Percentiles rank a stretch among this genome's conserved stretches.
Conservation (phyloP, 1,284 basidiomycete genomes). For the Pseudozyma sp. region DNA sequence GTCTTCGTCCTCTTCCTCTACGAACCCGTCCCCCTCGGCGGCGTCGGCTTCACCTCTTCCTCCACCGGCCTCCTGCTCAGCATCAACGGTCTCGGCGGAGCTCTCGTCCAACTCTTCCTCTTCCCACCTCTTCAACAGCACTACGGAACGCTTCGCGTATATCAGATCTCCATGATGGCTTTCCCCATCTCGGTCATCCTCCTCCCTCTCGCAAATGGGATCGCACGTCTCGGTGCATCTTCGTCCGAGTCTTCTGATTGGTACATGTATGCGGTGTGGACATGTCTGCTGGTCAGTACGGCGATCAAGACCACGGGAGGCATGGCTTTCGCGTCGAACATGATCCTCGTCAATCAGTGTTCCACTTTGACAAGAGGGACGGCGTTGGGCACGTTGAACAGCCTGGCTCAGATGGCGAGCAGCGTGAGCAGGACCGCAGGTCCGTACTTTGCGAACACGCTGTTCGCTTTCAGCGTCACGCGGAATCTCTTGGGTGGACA, state of each 20-base stretch:
- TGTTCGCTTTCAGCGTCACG: slow-evolving; percentile 48
- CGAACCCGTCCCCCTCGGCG: slow-evolving; percentile 45
- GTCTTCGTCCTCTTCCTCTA: slow-evolving; percentile 55
- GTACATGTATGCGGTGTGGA: slow-evolving; percentile 11
- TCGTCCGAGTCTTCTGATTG: neutral
- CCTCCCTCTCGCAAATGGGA: slow-evolving; percentile 61
- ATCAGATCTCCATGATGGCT: slow-evolving; percentile 61
- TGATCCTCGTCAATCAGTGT: slow-evolving; percentile 55
- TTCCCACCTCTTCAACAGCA: slow-evolving; percentile 68
- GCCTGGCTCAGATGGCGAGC: slow-evolving; percentile 45
- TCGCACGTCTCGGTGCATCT: slow-evolving; percentile 35
- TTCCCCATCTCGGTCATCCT: slow-evolving; percentile 65
- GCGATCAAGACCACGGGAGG: slow-evolving; percentile 18
- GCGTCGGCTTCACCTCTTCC: slow-evolving; percentile 36
- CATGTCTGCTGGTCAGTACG: slow-evolving; percentile 14
- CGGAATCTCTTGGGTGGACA: slow-evolving; percentile 46
- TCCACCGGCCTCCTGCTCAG: slow-evolving; percentile 58
- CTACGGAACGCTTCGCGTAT: slow-evolving; percentile 66
- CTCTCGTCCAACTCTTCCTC: slow-evolving; percentile 64
- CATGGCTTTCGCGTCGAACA: slow-evolving; percentile 43
- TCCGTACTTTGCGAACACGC: slow-evolving; percentile 43
- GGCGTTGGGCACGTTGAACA: slow-evolving; percentile 49
- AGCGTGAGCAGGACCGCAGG: slow-evolving; percentile 44
- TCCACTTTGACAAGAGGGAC: slow-evolving; percentile 26
- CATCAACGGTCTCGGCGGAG: slow-evolving; percentile 62